Conservation (phyloP, 371 early-diverging fungal genomes). For the Conidiobolus incongruus region DNA sequence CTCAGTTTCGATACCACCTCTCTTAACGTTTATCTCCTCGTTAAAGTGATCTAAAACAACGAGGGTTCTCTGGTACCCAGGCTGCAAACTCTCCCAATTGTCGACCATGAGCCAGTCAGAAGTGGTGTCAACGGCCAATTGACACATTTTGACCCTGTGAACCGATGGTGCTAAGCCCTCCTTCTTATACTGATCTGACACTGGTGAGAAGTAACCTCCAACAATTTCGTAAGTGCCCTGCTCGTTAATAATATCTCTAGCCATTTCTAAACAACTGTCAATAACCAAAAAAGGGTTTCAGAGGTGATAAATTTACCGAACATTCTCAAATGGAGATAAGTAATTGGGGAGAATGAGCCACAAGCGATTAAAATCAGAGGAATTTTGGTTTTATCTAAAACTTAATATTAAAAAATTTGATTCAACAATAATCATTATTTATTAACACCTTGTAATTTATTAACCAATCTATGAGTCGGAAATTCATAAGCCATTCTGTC, state of each 20-base stretch:
- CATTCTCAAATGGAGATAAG: conserved; percentile 92
- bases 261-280: conserved; percentile 67
- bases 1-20: conserved; percentile 24
- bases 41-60: conserved; percentile 88
- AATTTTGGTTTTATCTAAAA: conserved; percentile 43
- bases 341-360: conserved; percentile 93
- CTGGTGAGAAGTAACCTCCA: conserved; percentile 92
- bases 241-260: conserved; percentile 59
- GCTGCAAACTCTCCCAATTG: conserved; percentile 76
- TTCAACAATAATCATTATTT: too few species aligned
- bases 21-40: conserved; percentile 44
- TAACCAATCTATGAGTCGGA: too few species aligned
- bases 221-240: conserved; percentile 57
- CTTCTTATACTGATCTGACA: conserved; percentile 79
- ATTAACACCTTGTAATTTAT: too few species aligned
- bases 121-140: conserved; percentile 56
- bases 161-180: conserved; percentile 63
- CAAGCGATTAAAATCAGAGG: conserved; percentile 92
- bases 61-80: conserved; percentile 63
- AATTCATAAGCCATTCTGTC: too few species aligned
- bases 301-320: conserved; percentile 48
- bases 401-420: too few species aligned
- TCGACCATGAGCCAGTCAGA: conserved; percentile 92
- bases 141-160: conserved; percentile 87
- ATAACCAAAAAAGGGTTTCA: not conserved